Percentiles rank a stretch among this genome's conserved stretches.
phyloP scores from a whole-genome alignment of 2,329 filamentous ascomycete species.

The Calonectria pseudoturangicola region DNA sequence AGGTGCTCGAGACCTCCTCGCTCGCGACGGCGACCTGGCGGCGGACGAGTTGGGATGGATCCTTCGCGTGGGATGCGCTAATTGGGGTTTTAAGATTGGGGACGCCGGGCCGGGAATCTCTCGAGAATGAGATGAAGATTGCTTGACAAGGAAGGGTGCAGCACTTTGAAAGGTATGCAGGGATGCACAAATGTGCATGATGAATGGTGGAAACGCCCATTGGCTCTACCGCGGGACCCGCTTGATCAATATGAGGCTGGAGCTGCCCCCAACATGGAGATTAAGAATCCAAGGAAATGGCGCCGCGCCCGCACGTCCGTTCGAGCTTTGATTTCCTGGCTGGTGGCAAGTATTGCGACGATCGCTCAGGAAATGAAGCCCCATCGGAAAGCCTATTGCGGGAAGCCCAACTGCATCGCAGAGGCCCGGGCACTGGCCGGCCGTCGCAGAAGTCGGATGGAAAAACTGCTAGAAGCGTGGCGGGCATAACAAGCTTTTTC shows the following conservation, averaged over 20 bases:
- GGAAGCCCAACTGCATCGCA: conserved; percentile 19
- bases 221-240: conserved; percentile 49
- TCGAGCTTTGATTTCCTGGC: conserved; percentile 44
- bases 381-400: conserved; percentile 40
- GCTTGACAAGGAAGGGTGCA: conserved; percentile 34
- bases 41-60: conserved; percentile 17
- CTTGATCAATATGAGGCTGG: conserved; percentile 51
- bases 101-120: conserved; percentile 47
- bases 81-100: conserved; percentile 42
- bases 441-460: conserved; percentile 30
- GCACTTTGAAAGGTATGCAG: conserved; percentile 42
- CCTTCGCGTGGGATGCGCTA: conserved; percentile 34
- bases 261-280: conserved; percentile 48
- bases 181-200: conserved; percentile 42
- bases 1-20: background rate
- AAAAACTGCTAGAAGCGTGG: conserved; percentile 29
- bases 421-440: conserved; percentile 1
- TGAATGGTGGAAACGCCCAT: conserved; percentile 48
- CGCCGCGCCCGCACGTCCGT: conserved; percentile 37
- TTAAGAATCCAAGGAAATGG: conserved; percentile 45
- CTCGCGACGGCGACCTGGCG: background rate
- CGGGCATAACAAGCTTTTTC: conserved; percentile 37
- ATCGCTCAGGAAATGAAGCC: conserved; percentile 47
- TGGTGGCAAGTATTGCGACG: conserved; percentile 9
- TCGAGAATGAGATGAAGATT: conserved; percentile 47